Conservation (phyloP, 139 green algal genomes). For the Desmodesmus armatus region DNA sequence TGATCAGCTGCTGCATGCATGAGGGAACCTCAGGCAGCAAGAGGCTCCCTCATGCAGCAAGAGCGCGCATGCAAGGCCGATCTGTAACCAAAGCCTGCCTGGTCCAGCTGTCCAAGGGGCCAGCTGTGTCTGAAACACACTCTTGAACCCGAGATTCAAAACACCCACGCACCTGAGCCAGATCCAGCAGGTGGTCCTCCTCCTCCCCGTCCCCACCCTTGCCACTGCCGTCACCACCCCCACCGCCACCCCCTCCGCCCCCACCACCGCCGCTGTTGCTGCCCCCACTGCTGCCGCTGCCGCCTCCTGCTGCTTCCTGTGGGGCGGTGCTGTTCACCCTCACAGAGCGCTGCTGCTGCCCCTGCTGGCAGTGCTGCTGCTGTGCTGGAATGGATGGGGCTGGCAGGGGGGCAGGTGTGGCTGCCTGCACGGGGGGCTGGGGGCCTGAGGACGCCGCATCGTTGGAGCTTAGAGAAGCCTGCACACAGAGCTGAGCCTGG, state of each 20-base stretch:
- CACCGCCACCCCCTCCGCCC: constrained; percentile 45
- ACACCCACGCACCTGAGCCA: constrained; percentile 54
- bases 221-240: constrained; percentile 43
- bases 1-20: no score
- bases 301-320: constrained; percentile 27
- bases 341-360: constrained; percentile 9
- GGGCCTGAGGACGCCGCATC: no score
- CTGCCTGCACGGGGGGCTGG: no score
- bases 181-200: constrained; percentile 60
- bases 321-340: neutral
- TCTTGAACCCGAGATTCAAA: no score
- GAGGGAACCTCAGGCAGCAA: no score
- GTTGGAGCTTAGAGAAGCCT: no score
- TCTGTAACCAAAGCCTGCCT: no score
- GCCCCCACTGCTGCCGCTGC: neutral
- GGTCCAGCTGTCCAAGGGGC: neutral
- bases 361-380: constrained; percentile 21
- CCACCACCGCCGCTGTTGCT: constrained; percentile 43
- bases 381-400: neutral
- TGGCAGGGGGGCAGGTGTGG: neutral
- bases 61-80: no score
- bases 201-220: constrained; percentile 52
- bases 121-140: neutral
- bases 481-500: no score
- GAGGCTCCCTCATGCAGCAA: no score